Evolutionary conservation across 2,329 filamentous ascomycete genomes (phyloP).

Genomic region (Sodiomyces alkalinus): DNA sequence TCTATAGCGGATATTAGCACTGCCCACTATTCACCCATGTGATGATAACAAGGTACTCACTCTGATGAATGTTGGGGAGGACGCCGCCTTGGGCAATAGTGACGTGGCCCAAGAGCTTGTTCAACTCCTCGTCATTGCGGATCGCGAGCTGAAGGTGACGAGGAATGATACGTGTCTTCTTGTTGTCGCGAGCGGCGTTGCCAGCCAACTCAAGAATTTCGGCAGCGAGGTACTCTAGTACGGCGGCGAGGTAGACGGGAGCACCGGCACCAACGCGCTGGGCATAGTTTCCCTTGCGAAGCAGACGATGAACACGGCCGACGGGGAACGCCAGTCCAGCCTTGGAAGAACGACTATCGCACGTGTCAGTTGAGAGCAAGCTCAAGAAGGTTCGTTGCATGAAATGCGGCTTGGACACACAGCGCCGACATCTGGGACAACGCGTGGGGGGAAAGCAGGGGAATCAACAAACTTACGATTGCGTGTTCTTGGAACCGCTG

Average conservation of each 20-base stretch:
- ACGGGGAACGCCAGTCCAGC: constrained; percentile 98
- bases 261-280: constrained; percentile 98
- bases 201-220: constrained; percentile 98
- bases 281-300: constrained; percentile 98
- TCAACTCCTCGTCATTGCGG: constrained; percentile 98
- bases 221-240: constrained; percentile 95
- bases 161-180: constrained; percentile 99
- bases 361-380: neutral
- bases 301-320: constrained; percentile 96
- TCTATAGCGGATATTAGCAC: constrained; percentile 44
- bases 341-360: constrained; percentile 94
- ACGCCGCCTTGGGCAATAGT: constrained; percentile 97
- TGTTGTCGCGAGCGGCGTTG: constrained; percentile 98
- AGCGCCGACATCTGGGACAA: constrained; percentile 1
- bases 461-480: constrained; percentile 61
- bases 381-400: neutral
- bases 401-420: constrained; percentile 24
- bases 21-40: too few species aligned
- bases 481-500: constrained; percentile 96
- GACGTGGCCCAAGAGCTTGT: constrained; percentile 93
- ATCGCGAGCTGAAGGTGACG: constrained; percentile 98
- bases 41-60: constrained; percentile 44
- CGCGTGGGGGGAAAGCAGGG: constrained; percentile 2
- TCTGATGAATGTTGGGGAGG: constrained; percentile 92
- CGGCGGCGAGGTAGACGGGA: constrained; percentile 91